A percentile compares a stretch with the other conserved stretches of the same genome.
phyloP scores from a whole-genome alignment of 1,284 basidiomycete genomes.

The Pseudomicrostroma phylloplanum region DNA sequence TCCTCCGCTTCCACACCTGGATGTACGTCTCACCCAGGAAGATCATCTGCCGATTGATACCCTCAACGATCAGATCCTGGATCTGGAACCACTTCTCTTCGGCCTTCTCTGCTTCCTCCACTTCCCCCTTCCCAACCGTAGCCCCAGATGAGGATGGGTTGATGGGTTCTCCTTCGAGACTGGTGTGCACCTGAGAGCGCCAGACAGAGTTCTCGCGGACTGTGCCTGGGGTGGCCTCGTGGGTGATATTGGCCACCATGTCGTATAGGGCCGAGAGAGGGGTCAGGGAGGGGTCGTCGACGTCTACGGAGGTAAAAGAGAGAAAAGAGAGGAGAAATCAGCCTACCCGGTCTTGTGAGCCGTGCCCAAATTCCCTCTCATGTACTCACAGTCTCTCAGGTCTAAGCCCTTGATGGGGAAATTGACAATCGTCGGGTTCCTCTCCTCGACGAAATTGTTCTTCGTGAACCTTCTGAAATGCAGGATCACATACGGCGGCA shows the following conservation, averaged over 20 bases:
- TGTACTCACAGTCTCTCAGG: constrained; percentile 67
- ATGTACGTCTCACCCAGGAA: constrained; percentile 92
- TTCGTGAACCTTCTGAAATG: constrained; percentile 98
- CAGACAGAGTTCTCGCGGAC: constrained; percentile 79
- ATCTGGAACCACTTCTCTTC: constrained; percentile 90
- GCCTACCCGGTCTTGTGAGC: background rate
- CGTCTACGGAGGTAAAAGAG: constrained; percentile 38
- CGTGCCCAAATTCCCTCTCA: constrained; percentile 14
- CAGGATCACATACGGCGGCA: constrained; percentile 87
- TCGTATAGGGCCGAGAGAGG: constrained; percentile 70
- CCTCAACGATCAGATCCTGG: constrained; percentile 92
- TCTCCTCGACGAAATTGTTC: constrained; percentile 94
- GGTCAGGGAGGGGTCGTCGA: constrained; percentile 52
- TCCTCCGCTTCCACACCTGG: constrained; percentile 60
- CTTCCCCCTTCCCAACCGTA: constrained; percentile 9
- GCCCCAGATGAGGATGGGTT: constrained; percentile 7
- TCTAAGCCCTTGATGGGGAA: constrained; percentile 89
- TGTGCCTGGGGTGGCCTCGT: constrained; percentile 88
- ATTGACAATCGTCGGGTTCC: constrained; percentile 97
- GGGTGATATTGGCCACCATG: constrained; percentile 88
- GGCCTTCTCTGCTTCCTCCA: constrained; percentile 62
- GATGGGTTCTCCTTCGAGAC: constrained; percentile 49
- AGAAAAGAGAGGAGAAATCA: background rate
- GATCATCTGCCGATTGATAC: constrained; percentile 93
- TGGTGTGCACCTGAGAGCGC: constrained; percentile 78